phyloP scores from a whole-genome alignment of 768 basidiomycete genomes.

The Psilocybe sp. region DNA sequence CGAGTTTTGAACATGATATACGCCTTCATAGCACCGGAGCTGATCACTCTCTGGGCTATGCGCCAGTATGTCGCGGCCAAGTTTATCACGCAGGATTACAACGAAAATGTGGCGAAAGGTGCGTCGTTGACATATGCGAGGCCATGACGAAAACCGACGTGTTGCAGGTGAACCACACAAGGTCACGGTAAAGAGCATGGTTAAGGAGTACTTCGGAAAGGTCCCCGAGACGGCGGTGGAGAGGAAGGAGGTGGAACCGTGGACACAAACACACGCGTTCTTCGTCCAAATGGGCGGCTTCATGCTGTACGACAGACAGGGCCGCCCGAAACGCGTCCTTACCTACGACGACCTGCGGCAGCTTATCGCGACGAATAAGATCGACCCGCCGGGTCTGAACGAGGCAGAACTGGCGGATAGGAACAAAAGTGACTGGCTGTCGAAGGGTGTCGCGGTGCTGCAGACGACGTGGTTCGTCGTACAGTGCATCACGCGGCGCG shows the following conservation, averaged over 20 bases:
- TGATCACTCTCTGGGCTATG: slow-evolving; percentile 16
- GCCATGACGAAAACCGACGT: neutral
- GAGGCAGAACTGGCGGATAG: slow-evolving; percentile 20
- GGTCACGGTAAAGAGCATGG: neutral
- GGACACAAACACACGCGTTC: slow-evolving; percentile 16
- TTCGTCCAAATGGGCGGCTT: slow-evolving; percentile 20
- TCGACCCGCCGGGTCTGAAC: slow-evolving; percentile 17
- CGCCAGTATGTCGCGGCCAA: slow-evolving; percentile 14
- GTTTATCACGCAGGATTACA: slow-evolving; percentile 6
- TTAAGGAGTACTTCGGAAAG: neutral
- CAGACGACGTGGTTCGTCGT: slow-evolving; percentile 35
- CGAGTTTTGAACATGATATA: slow-evolving; percentile 4
- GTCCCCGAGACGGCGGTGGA: neutral
- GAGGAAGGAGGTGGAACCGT: neutral
- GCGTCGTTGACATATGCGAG: neutral
- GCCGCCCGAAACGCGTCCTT: neutral
- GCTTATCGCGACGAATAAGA: slow-evolving; percentile 9
- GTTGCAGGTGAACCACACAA: neutral
- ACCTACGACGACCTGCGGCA: slow-evolving; percentile 8
- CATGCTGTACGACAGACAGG: slow-evolving; percentile 18
- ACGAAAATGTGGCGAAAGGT: neutral
- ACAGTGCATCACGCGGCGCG: slow-evolving; percentile 24
- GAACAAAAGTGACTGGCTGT: slow-evolving; percentile 30
- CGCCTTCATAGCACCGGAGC: slow-evolving; percentile 15
- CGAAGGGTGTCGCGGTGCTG: slow-evolving; percentile 29